Evolutionary conservation across 2,329 filamentous ascomycete genomes (phyloP).

Genomic region (Aspergillus neotritici): DNA sequence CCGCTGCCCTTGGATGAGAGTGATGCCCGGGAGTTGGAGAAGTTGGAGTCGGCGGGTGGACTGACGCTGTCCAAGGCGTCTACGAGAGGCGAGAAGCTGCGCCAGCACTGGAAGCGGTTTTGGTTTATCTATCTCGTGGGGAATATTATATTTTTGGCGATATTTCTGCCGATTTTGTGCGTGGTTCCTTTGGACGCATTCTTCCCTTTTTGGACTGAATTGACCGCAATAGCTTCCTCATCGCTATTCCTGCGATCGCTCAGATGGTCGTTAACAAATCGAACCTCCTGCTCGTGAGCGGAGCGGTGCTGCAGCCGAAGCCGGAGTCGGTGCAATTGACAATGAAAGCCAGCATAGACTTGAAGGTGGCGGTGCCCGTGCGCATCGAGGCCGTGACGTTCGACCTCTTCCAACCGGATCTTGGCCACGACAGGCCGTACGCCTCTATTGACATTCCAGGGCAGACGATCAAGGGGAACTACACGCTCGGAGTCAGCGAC

Average conservation of each 20-base stretch:
- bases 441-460: conserved; percentile 15
- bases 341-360: conserved; percentile 14
- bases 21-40: too few relatives aligned
- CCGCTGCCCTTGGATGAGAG: too few relatives aligned
- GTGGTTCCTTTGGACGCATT: conserved; percentile 12
- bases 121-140: conserved; percentile 44
- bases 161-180: conserved; percentile 45
- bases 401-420: conserved; percentile 10
- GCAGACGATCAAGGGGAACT: conserved; percentile 18
- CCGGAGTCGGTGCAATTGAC: conserved; percentile 18
- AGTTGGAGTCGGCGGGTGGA: too few relatives aligned
- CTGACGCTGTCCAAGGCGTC: too few relatives aligned
- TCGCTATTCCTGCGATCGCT: conserved; percentile 45
- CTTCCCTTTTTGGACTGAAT: neutral
- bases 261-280: conserved; percentile 43
- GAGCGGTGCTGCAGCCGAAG: conserved; percentile 14
- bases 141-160: conserved; percentile 39
- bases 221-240: conserved; percentile 36
- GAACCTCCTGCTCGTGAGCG: conserved; percentile 33
- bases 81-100: conserved; percentile 28
- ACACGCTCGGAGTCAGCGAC: neutral
- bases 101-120: conserved; percentile 40
- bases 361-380: conserved; percentile 15
- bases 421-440: conserved; percentile 9
- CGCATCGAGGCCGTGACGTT: conserved; percentile 16